Evolutionary conservation across 768 basidiomycete species (phyloP).

Genomic region (Leucosporidium creatinivorum): DNA sequence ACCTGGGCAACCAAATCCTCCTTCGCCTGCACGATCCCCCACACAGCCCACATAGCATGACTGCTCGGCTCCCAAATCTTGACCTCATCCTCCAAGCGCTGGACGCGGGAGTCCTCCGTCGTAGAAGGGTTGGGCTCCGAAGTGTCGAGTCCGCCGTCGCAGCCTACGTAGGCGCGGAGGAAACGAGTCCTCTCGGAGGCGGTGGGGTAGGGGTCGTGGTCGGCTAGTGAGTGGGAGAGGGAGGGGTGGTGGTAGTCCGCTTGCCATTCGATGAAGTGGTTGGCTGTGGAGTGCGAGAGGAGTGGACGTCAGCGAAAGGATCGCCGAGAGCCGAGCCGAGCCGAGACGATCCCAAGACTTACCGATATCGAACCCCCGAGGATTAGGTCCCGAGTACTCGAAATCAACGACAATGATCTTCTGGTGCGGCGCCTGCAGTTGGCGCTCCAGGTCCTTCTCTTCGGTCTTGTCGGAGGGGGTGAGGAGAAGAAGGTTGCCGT

Average conservation of each 20-base stretch:
- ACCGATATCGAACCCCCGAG: constrained; percentile 89
- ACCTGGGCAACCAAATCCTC: constrained; percentile 56
- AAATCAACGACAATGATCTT: constrained; percentile 56
- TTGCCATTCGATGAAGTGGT: constrained; percentile 74
- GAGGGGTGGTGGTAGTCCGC: constrained; percentile 67
- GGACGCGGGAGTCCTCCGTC: constrained; percentile 44
- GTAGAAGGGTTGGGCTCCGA: not conserved
- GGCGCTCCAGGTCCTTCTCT: constrained; percentile 28
- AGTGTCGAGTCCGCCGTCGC: constrained; percentile 39
- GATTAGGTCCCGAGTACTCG: constrained; percentile 89
- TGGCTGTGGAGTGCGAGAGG: constrained; percentile 20
- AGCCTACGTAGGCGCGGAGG: constrained; percentile 68
- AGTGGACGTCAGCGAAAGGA: not conserved
- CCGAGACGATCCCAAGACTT: not conserved
- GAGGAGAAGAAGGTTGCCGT: constrained; percentile 80
- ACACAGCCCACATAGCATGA: constrained; percentile 87
- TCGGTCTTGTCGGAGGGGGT: constrained; percentile 25
- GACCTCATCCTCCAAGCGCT: constrained; percentile 68
- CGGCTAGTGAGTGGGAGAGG: constrained; percentile 42
- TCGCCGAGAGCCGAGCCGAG: not conserved
- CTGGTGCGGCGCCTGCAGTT: constrained; percentile 29
- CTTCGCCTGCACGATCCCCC: constrained; percentile 86
- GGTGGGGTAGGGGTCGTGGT: constrained; percentile 62
- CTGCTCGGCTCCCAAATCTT: constrained; percentile 80
- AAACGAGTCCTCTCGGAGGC: constrained; percentile 67